Percentiles rank a stretch among this genome's conserved stretches.
These are phyloP conservation scores for Cotoneaster glaucophyllus DNA, from an alignment of 306 rosid genomes.

Conservation along the genomic window DNA sequence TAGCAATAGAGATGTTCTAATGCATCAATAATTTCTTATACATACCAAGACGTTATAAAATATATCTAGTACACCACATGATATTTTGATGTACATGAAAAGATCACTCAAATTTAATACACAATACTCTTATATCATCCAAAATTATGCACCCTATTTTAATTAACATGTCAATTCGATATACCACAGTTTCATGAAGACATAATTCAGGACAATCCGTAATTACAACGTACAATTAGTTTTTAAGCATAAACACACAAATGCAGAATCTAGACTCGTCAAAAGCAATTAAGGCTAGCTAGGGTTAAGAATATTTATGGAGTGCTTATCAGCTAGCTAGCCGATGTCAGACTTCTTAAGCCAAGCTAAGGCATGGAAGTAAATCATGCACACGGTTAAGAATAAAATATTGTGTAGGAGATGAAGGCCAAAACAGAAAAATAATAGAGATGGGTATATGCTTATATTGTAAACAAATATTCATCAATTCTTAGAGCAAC, in stretches of 20 bases:
- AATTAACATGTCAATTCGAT: too few relatives aligned
- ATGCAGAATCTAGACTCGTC: too few relatives aligned
- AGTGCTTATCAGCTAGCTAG: not conserved
- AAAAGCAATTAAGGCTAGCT: not conserved
- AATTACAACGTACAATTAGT: too few relatives aligned
- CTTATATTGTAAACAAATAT: slow-evolving; percentile 4
- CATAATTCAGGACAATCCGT: too few relatives aligned
- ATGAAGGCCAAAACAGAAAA: slow-evolving; percentile 18
- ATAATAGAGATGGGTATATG: slow-evolving; percentile 32
- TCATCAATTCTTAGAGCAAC: slow-evolving; percentile 24
- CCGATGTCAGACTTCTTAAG: not conserved
- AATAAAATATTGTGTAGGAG: slow-evolving; percentile 16
- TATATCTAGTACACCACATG: not conserved
- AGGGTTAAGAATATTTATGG: not conserved
- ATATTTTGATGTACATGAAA: not conserved
- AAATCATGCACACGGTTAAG: slow-evolving; percentile 23
- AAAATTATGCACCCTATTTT: too few relatives aligned
- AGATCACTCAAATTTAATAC: too few relatives aligned
- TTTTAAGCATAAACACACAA: too few relatives aligned
- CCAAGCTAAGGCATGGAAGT: not conserved
- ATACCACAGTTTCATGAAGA: too few relatives aligned
- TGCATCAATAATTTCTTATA: not conserved
- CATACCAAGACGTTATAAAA: not conserved
- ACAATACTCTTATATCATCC: too few relatives aligned
- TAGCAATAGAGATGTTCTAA: too few relatives aligned